Conservation (phyloP, 2,329 filamentous ascomycete species). For the Conoideocrella luteorostrata region DNA sequence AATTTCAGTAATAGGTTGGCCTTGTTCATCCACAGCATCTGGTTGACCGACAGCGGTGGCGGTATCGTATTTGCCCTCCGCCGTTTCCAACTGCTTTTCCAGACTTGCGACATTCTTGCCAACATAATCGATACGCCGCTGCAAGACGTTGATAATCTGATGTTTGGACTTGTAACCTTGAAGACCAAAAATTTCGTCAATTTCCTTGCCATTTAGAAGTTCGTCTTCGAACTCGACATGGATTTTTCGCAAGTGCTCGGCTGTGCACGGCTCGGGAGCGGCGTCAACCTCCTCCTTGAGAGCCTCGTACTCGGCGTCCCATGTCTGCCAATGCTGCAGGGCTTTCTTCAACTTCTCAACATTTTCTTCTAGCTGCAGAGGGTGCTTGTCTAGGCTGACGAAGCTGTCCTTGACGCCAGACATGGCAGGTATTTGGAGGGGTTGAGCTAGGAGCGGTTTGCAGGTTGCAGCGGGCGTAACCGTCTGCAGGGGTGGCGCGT, state of each 20-base stretch:
- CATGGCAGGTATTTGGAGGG: slow-evolving; percentile 27
- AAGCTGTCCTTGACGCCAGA: slow-evolving; percentile 43
- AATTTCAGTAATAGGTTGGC: slow-evolving; percentile 81
- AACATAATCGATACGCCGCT: slow-evolving; percentile 83
- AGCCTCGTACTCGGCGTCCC: slow-evolving; percentile 86
- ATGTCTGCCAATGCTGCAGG: slow-evolving; percentile 81
- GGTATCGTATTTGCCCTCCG: slow-evolving; percentile 63
- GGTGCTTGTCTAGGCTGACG: slow-evolving; percentile 66
- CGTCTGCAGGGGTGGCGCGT: neutral
- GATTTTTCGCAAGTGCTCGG: slow-evolving; percentile 50
- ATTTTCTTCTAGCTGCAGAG: slow-evolving; percentile 67
- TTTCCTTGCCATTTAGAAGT: slow-evolving; percentile 52
- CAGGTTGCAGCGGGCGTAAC: neutral
- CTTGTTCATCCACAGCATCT: slow-evolving; percentile 58
- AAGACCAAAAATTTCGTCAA: slow-evolving; percentile 39
- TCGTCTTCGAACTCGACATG: slow-evolving; percentile 55
- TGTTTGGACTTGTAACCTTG: slow-evolving; percentile 20
- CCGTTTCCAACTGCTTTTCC: slow-evolving; percentile 62
- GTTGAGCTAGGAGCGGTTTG: neutral
- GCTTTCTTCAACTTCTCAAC: slow-evolving; percentile 64
- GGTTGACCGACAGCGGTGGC: slow-evolving; percentile 54
- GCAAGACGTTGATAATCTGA: slow-evolving; percentile 53
- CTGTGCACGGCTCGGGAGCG: slow-evolving; percentile 37
- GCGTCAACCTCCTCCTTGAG: slow-evolving; percentile 73
- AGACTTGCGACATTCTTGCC: slow-evolving; percentile 70